These are phyloP conservation scores for Mycosarcoma maydis DNA, from an alignment of 1,284 basidiomycete species.

Conservation along the genomic window DNA sequence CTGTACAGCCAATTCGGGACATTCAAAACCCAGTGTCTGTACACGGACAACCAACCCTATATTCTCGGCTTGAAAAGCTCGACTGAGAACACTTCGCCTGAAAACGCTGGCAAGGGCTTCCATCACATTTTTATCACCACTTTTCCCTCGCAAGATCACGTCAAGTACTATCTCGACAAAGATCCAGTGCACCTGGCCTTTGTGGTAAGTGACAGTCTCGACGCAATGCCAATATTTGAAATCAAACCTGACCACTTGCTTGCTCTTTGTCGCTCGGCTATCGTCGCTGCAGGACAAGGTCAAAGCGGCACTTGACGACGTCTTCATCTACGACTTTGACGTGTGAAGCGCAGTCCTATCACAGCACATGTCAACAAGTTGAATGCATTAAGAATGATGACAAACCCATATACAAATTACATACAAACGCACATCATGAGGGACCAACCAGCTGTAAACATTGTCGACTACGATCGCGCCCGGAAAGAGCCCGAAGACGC, in stretches of 20 bases:
- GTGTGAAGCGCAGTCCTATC: neutral
- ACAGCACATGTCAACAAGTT: neutral
- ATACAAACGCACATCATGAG: neutral
- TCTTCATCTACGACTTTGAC: constrained; percentile 50
- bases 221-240: neutral
- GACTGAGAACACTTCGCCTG: constrained; percentile 37
- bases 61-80: constrained; percentile 46
- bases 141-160: constrained; percentile 32
- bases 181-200: constrained; percentile 47
- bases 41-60: constrained; percentile 37
- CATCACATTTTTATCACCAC: constrained; percentile 51
- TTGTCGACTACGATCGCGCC: constrained; percentile 7
- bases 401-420: constrained; percentile 1
- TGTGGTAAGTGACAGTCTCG: constrained; percentile 12
- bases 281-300: constrained; percentile 21
- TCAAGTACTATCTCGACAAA: constrained; percentile 43
- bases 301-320: constrained; percentile 33
- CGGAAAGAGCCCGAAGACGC: constrained; percentile 11
- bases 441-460: neutral
- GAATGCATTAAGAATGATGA: no score
- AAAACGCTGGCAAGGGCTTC: constrained; percentile 46
- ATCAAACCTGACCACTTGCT: neutral
- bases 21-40: constrained; percentile 17
- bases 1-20: constrained; percentile 32
- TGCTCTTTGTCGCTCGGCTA: no score